Conservation (phyloP, 1,139 yeast species). For the Kodamaea ohmeri region DNA sequence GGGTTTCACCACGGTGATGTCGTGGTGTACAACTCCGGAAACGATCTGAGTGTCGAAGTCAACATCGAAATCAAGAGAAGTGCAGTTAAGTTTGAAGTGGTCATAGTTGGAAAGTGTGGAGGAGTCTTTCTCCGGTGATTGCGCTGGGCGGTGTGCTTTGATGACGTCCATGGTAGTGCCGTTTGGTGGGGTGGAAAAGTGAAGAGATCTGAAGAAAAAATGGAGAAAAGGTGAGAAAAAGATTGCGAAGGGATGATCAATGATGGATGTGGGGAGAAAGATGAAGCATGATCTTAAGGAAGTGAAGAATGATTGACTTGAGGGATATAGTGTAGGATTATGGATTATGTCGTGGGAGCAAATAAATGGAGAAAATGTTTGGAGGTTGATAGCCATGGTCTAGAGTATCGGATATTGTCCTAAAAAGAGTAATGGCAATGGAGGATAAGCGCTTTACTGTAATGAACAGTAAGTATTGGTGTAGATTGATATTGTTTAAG, state of each 20-base stretch:
- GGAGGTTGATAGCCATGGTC: too few relatives aligned
- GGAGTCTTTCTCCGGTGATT: slow-evolving; percentile 63
- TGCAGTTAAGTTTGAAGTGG: slow-evolving; percentile 48
- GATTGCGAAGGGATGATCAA: not conserved
- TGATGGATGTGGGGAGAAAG: not conserved
- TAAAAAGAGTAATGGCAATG: too few relatives aligned
- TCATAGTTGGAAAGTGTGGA: slow-evolving; percentile 74
- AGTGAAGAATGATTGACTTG: too few relatives aligned
- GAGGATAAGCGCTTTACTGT: too few relatives aligned
- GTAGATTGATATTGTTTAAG: too few relatives aligned
- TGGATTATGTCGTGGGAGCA: too few relatives aligned
- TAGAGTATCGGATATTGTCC: too few relatives aligned
- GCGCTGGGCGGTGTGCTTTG: slow-evolving; percentile 32
- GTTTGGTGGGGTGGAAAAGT: slow-evolving; percentile 1
- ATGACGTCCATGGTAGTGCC: slow-evolving; percentile 14
- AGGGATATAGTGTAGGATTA: too few relatives aligned
- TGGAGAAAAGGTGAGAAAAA: not conserved
- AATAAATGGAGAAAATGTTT: too few relatives aligned
- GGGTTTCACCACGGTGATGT: slow-evolving; percentile 30
- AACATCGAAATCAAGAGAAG: slow-evolving; percentile 53
- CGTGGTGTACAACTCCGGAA: slow-evolving; percentile 54
- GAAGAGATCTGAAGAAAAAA: not conserved
- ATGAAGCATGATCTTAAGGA: not conserved
- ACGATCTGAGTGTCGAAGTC: slow-evolving; percentile 54
- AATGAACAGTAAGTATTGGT: too few relatives aligned